Evolutionary conservation across 148 eudicot genomes (phyloP).

Genomic region (Mesembryanthemum crystallinum): DNA sequence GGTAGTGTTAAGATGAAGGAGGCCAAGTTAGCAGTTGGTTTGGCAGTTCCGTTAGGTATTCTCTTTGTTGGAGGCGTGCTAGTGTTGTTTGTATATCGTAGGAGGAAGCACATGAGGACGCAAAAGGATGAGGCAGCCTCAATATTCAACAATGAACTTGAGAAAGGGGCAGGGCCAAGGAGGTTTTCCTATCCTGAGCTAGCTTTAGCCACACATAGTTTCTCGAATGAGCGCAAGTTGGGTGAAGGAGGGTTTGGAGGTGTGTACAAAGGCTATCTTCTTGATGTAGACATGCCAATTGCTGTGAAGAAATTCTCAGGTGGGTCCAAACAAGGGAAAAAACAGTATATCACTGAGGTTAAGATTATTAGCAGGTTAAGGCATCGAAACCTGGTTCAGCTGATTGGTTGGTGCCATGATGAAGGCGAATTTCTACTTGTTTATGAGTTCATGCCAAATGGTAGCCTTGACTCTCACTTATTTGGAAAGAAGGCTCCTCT

Average conservation of each 20-base stretch:
- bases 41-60: constrained; percentile 23
- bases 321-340: constrained; percentile 39
- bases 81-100: background rate
- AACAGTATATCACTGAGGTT: constrained; percentile 36
- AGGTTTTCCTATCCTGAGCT: constrained; percentile 29
- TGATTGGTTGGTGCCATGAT: constrained; percentile 48
- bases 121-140: background rate
- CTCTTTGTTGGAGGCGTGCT: constrained; percentile 11
- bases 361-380: constrained; percentile 37
- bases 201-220: constrained; percentile 21
- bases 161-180: constrained; percentile 29
- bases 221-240: constrained; percentile 32
- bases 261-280: constrained; percentile 37
- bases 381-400: constrained; percentile 39
- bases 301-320: constrained; percentile 36
- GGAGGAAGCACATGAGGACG: background rate
- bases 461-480: constrained; percentile 38
- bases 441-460: constrained; percentile 44
- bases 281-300: constrained; percentile 8
- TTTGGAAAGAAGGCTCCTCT: constrained; percentile 17
- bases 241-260: constrained; percentile 47
- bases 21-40: constrained; percentile 15
- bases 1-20: background rate
- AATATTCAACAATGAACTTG: background rate
- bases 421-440: constrained; percentile 36